Percentiles rank a stretch among this genome's conserved stretches.
phyloP scores from a whole-genome alignment of 306 rosid genomes.

The Vigna angularis region DNA sequence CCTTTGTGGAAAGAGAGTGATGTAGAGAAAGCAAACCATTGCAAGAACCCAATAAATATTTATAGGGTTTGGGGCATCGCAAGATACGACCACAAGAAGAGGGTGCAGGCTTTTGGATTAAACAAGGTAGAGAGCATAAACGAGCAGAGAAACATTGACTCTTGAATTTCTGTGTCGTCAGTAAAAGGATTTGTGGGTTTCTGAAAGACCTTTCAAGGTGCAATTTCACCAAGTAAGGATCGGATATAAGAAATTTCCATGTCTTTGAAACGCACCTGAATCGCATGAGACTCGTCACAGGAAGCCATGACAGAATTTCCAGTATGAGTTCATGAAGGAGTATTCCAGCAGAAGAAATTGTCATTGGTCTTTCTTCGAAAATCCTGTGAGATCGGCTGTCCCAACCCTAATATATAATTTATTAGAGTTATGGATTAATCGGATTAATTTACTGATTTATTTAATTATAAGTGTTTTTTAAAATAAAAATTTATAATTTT shows the following conservation, averaged over 20 bases:
- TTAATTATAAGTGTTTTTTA: too few species aligned
- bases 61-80: neutral
- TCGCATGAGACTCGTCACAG: neutral
- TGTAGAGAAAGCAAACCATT: neutral
- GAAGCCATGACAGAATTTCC: neutral
- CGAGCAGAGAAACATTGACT: neutral
- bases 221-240: neutral
- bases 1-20: neutral
- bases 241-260: neutral
- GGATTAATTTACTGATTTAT: too few species aligned
- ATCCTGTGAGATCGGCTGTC: too few species aligned
- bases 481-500: too few species aligned
- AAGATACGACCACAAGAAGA: neutral
- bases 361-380: too few species aligned
- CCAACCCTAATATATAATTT: too few species aligned
- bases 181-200: neutral
- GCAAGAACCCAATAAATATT: neutral
- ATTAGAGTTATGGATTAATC: fast-evolving
- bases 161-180: too few species aligned
- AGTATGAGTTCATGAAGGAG: neutral
- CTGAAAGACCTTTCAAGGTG: neutral
- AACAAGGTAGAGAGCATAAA: neutral
- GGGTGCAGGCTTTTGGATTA: neutral
- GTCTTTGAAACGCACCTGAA: neutral
- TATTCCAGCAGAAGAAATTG: neutral